Percentiles rank a stretch among this genome's conserved stretches.
These are phyloP conservation scores for Fusarium mangiferae DNA, from an alignment of 2,329 filamentous ascomycete genomes.

Conservation along the genomic window DNA sequence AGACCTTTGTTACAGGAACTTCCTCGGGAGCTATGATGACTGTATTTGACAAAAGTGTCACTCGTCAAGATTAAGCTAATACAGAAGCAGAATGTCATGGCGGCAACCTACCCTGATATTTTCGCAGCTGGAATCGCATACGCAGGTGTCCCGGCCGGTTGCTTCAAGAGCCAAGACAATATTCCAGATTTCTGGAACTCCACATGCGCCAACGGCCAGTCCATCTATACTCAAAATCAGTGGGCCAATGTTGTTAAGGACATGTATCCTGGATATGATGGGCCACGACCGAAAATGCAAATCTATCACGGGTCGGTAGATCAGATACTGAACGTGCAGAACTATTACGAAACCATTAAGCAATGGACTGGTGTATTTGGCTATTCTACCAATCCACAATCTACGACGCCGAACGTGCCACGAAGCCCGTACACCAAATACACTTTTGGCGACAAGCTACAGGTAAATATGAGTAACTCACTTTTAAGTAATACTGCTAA, in stretches of 20 bases:
- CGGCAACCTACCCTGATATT: conserved; percentile 64
- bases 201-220: conserved; percentile 62
- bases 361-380: conserved; percentile 65
- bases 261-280: conserved; percentile 63
- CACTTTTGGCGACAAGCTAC: conserved; percentile 50
- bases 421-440: conserved; percentile 52
- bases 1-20: conserved; percentile 59
- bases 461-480: neutral
- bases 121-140: conserved; percentile 63
- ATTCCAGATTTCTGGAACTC: conserved; percentile 64
- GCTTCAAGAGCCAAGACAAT: conserved; percentile 56
- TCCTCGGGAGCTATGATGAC: conserved; percentile 43
- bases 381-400: conserved; percentile 46
- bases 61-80: conserved; percentile 21
- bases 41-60: neutral
- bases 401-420: conserved; percentile 48
- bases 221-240: conserved; percentile 51
- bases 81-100: conserved; percentile 53
- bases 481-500: neutral
- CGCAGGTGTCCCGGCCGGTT: conserved; percentile 65
- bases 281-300: conserved; percentile 65
- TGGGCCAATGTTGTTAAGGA: conserved; percentile 55
- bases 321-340: conserved; percentile 59
- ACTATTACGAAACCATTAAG: conserved; percentile 68
- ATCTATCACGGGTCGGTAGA: conserved; percentile 68